phyloP scores from a whole-genome alignment of 2,329 filamentous ascomycete genomes.

The Xylaria sp. region DNA sequence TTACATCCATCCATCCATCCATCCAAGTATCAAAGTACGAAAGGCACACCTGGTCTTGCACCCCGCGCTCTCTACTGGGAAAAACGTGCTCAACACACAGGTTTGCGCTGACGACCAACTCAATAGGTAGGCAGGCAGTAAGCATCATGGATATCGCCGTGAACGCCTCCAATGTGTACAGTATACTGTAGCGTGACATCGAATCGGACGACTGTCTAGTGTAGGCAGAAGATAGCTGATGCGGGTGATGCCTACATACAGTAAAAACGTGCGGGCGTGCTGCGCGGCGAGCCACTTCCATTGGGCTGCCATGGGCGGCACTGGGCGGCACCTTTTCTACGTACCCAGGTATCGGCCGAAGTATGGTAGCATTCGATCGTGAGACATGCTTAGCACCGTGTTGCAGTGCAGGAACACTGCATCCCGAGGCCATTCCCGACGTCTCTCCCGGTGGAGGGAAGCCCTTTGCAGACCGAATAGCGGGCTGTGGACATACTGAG shows the following conservation, averaged over 20 bases:
- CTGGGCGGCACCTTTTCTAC: not conserved
- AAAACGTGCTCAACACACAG: slow-evolving; percentile 25
- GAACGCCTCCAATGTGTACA: slow-evolving; percentile 14
- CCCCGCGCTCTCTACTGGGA: slow-evolving; percentile 1
- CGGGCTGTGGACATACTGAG: not conserved
- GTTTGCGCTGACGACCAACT: not conserved
- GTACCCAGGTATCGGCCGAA: slow-evolving; percentile 8
- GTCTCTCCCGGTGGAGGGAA: slow-evolving; percentile 6
- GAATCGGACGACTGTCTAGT: slow-evolving; percentile 19
- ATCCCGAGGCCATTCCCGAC: slow-evolving; percentile 6
- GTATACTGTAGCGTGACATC: slow-evolving; percentile 20
- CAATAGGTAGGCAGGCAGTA: not conserved
- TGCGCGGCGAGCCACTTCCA: slow-evolving; percentile 3
- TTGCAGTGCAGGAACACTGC: slow-evolving; percentile 24
- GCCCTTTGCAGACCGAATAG: slow-evolving; percentile 10
- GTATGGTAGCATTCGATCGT: slow-evolving; percentile 17
- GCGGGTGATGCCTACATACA: slow-evolving; percentile 21
- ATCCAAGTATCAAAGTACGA: too few relatives aligned
- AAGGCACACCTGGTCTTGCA: not conserved
- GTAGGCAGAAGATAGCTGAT: slow-evolving; percentile 14
- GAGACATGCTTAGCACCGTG: slow-evolving; percentile 20
- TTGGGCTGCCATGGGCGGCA: not conserved
- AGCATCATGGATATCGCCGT: slow-evolving; percentile 1
- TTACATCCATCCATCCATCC: not conserved
- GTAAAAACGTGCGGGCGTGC: slow-evolving; percentile 15